These are phyloP conservation scores for Tulasnella sp. DNA, from an alignment of 768 basidiomycete species.

Conservation along the genomic window DNA sequence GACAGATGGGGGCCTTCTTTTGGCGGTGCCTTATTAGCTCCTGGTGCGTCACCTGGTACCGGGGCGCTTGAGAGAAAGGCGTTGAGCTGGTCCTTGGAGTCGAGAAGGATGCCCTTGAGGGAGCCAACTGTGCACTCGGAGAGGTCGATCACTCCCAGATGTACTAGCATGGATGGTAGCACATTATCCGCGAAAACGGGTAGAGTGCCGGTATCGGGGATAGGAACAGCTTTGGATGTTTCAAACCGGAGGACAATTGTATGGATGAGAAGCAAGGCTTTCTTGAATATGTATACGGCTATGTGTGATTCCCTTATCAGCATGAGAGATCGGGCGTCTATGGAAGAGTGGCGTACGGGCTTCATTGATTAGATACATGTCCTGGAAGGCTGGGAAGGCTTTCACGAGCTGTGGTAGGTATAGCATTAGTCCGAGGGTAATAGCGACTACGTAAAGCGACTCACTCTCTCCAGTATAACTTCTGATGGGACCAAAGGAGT, in stretches of 20 bases:
- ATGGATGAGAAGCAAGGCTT: constrained; percentile 74
- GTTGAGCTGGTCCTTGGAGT: constrained; percentile 29
- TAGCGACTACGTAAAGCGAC: constrained; percentile 20
- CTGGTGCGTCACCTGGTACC: constrained; percentile 1
- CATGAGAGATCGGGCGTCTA: constrained; percentile 2
- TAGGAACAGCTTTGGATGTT: constrained; percentile 44
- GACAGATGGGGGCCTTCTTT: constrained; percentile 50
- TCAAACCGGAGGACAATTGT: constrained; percentile 62
- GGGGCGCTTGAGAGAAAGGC: constrained; percentile 36
- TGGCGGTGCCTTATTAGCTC: background rate
- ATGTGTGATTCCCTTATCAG: background rate
- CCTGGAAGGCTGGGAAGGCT: constrained; percentile 73
- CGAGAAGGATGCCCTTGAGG: constrained; percentile 16
- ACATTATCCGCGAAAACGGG: constrained; percentile 71
- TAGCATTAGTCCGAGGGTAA: background rate
- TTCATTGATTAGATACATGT: constrained; percentile 60
- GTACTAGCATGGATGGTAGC: constrained; percentile 70
- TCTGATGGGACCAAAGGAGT: constrained; percentile 39
- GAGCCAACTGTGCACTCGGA: constrained; percentile 39
- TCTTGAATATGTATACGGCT: constrained; percentile 89
- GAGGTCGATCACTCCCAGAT: constrained; percentile 66
- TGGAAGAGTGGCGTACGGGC: constrained; percentile 41
- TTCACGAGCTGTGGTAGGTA: constrained; percentile 51
- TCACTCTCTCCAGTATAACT: constrained; percentile 54
- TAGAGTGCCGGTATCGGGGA: constrained; percentile 8